Percentiles rank a stretch among this genome's conserved stretches.
Evolutionary conservation across 768 basidiomycete species (phyloP).

Genomic region (Ramaria sp.): DNA sequence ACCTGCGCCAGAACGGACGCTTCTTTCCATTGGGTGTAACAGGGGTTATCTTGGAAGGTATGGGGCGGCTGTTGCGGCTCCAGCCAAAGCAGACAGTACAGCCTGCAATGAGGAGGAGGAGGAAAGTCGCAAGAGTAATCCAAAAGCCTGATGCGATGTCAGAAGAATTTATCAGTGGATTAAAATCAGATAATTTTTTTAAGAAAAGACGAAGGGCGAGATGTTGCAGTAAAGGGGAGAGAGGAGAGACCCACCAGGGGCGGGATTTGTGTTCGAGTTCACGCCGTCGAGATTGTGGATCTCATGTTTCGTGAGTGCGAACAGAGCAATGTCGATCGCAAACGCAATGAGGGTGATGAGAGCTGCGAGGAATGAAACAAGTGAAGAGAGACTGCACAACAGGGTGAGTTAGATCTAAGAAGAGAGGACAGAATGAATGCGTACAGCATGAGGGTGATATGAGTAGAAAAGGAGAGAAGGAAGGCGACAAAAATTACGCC

Average conservation of each 20-base stretch:
- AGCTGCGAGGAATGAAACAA: slow-evolving; percentile 57
- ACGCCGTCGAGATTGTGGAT: slow-evolving; percentile 38
- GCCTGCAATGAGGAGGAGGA: slow-evolving; percentile 54
- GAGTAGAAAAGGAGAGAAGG: slow-evolving; percentile 47
- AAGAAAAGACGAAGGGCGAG: not conserved
- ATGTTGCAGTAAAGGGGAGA: not conserved
- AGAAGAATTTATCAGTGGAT: not conserved
- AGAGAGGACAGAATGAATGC: not conserved
- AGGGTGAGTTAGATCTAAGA: not conserved
- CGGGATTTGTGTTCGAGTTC: slow-evolving; percentile 39
- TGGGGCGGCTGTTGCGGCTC: slow-evolving; percentile 39
- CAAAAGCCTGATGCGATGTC: slow-evolving; percentile 39
- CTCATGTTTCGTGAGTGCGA: slow-evolving; percentile 46
- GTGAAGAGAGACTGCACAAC: slow-evolving; percentile 24
- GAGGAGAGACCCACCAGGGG: slow-evolving; percentile 42
- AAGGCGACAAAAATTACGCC: slow-evolving; percentile 56
- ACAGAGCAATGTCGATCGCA: slow-evolving; percentile 67
- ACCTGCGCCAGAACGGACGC: slow-evolving; percentile 4
- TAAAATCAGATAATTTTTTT: not conserved
- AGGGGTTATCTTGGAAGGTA: slow-evolving; percentile 16
- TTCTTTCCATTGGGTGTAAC: not conserved
- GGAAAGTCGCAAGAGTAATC: slow-evolving; percentile 57
- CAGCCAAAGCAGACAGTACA: slow-evolving; percentile 64
- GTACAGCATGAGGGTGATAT: slow-evolving; percentile 30
- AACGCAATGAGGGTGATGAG: slow-evolving; percentile 61